Conservation (phyloP, 257 asterid species). For the Ophiorrhiza pumila region DNA sequence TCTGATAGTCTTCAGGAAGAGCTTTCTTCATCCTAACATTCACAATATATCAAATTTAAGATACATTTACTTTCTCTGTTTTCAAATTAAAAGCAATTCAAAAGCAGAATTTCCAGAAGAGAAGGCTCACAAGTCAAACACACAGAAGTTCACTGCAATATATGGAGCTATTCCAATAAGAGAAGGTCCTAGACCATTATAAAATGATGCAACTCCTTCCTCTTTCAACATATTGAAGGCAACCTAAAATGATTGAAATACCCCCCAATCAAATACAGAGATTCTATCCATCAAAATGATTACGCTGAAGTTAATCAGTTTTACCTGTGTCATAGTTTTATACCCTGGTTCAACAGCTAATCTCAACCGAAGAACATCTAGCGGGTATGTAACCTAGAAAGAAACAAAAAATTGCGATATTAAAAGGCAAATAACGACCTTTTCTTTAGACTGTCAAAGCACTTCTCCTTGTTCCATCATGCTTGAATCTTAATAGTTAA, state of each 20-base stretch:
- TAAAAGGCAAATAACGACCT: conserved; percentile 6
- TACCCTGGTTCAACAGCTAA: conserved; percentile 89
- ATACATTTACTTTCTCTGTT: background rate
- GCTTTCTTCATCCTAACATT: conserved; percentile 77
- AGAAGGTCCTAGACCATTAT: conserved; percentile 92
- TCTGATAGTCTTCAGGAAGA: conserved; percentile 81
- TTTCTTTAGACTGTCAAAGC: too few species aligned
- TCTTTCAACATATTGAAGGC: conserved; percentile 82
- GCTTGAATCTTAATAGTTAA: background rate
- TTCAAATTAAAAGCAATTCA: conserved; percentile 14
- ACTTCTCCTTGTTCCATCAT: too few species aligned
- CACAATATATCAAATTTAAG: conserved; percentile 24
- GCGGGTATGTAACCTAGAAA: conserved; percentile 81
- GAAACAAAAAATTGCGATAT: conserved; percentile 22
- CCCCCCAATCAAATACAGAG: conserved; percentile 14
- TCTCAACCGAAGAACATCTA: conserved; percentile 86
- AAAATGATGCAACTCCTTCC: conserved; percentile 84
- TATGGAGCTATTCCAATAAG: conserved; percentile 96
- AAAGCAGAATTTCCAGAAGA: conserved; percentile 22
- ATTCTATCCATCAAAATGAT: background rate
- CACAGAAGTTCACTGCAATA: conserved; percentile 91
- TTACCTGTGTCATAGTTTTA: conserved; percentile 85
- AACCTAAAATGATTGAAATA: conserved; percentile 51
- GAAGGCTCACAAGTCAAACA: conserved; percentile 92
- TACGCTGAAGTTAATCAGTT: conserved; percentile 11